phyloP scores from a whole-genome alignment of 257 asterid genomes.

The Buddleja alternifolia region DNA sequence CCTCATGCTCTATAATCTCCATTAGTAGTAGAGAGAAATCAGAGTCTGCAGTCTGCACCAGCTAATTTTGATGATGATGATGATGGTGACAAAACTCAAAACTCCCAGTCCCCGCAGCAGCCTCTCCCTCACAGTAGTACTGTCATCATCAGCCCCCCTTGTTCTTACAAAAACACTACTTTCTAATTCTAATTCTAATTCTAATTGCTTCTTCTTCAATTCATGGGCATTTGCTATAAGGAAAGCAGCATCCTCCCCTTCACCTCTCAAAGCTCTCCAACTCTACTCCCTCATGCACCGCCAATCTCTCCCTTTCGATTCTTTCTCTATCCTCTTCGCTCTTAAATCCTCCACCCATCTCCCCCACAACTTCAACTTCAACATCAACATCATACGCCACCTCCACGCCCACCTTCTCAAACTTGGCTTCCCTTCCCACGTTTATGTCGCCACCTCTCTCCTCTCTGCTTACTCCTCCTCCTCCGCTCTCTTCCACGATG shows the following conservation, averaged over 20 bases:
- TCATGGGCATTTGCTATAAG: constrained; percentile 49
- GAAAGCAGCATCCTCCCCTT: constrained; percentile 44
- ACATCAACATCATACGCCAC: constrained; percentile 42
- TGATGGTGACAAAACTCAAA: constrained; percentile 19
- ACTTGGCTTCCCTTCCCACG: constrained; percentile 49
- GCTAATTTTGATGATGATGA: too few relatives aligned
- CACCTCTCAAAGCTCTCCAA: constrained; percentile 49
- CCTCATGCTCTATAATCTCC: too few relatives aligned
- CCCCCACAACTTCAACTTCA: constrained; percentile 29
- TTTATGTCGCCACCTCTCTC: constrained; percentile 60
- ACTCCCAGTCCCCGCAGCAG: too few relatives aligned
- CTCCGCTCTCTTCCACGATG: constrained; percentile 34
- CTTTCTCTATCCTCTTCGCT: constrained; percentile 50
- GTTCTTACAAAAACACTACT: not conserved
- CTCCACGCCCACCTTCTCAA: constrained; percentile 61
- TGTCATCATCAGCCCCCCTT: too few relatives aligned
- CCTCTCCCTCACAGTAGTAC: not conserved
- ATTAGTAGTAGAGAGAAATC: too few relatives aligned
- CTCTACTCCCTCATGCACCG: constrained; percentile 54
- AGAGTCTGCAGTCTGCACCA: too few relatives aligned
- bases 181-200: not conserved
- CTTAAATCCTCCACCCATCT: constrained; percentile 50
- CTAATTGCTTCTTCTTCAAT: constrained; percentile 20
- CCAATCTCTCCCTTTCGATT: constrained; percentile 37
- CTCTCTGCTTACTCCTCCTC: constrained; percentile 36